Evolutionary conservation across 345 rosid species (phyloP).

Genomic region (Citrus maxima): DNA sequence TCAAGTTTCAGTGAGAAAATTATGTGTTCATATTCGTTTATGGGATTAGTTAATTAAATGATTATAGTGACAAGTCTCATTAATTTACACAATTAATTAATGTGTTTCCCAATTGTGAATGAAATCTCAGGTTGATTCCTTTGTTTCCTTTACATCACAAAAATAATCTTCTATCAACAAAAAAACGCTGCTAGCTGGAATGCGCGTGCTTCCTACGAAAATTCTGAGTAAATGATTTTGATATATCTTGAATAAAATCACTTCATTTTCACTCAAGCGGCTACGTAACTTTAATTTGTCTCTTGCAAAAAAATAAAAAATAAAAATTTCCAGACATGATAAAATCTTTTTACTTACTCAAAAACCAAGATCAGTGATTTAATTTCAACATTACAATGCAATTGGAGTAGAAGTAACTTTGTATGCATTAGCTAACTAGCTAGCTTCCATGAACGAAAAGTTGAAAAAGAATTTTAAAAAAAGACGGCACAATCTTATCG

Average conservation of each 20-base stretch:
- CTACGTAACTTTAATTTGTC: background rate
- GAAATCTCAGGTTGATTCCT: conserved; percentile 6
- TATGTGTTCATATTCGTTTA: background rate
- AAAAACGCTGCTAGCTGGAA: background rate
- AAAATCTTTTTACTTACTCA: conserved; percentile 8
- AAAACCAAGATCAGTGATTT: conserved; percentile 15
- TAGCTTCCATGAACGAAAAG: conserved; percentile 12
- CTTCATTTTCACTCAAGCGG: conserved; percentile 2
- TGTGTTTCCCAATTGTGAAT: background rate
- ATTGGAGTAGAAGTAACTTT: background rate
- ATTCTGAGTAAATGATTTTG: background rate
- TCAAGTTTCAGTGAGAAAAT: background rate
- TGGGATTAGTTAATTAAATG: too few species aligned
- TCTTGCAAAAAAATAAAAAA: background rate
- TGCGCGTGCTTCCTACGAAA: background rate
- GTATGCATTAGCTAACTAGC: background rate
- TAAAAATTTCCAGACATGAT: conserved; percentile 2
- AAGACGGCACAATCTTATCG: conserved; percentile 8
- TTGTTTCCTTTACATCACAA: background rate
- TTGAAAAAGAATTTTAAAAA: background rate
- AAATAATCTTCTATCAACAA: conserved; percentile 2
- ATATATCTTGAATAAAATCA: background rate
- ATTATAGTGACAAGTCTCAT: too few species aligned
- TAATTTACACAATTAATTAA: too few species aligned
- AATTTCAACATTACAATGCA: background rate